Base-by-base conservation (phyloP, 2,329 filamentous ascomycete genomes). In the Colletotrichum sp. region DNA sequence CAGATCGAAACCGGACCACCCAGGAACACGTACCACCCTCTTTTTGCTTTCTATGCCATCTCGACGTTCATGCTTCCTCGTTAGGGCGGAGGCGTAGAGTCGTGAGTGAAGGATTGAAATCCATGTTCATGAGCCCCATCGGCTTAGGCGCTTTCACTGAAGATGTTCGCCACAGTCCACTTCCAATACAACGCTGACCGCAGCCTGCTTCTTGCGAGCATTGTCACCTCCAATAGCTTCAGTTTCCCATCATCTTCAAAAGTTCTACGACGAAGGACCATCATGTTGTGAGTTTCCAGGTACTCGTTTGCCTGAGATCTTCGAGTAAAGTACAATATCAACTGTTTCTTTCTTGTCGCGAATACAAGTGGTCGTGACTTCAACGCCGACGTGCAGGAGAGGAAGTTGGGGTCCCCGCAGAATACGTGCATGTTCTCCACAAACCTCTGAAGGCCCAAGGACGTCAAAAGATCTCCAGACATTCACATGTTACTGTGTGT, bases 221-320 rank as follows among this genome's bases (percentile, higher is more conserved):
- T 21, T 52, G n/a, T 52, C n/a, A 52, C 43, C 16, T 38, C 5
- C 14, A 38, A 7, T 21, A 13, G n/a, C n/a, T 48, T 48, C 43
- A n/a, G 10, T 48, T 48, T 21, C n/a, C 43, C 16, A 5, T 52
- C 10, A 52, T 4, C 0, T 52, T 52, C 43, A 21, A 52, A 21
- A 21, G 10, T 13, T 7, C 10, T 21, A 4, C 10, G 10, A 21
- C 0, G 6, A 21, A 52, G n/a, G n/a, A 13, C 0, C 6, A 21
- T 52, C n/a, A n/a, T 4, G 6, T 4, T 52, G 2, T 52, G 18
- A 4, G n/a, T 52, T 52, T 52, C 43, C n/a, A 13, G 1, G n/a
- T 13, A 21, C 4, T 52, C 1, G 1, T 21, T 52, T 52, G 1
- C n/a, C 10, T 13, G 18, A 21, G 4, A 52, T 52, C 3, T 4